Base-by-base conservation (phyloP, 371 early-diverging fungal species). In the Mucor velutinosus region DNA sequence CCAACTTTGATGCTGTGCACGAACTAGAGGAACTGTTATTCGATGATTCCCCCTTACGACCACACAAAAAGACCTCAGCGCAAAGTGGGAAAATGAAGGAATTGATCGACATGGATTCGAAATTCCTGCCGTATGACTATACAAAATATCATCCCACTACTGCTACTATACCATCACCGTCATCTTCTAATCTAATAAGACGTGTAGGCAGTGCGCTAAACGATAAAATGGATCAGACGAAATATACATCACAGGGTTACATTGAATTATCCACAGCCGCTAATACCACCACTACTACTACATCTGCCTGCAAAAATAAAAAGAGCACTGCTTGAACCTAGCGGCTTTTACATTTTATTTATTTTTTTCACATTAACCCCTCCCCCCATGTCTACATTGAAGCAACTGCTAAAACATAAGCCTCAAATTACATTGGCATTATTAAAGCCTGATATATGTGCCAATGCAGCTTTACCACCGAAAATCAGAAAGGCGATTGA, bases 1-100 rank as follows among this genome's bases (percentile, higher is more conserved):
- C 89, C 65, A 94, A 94, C 69, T 98, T 97, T 84, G 98, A 98
- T 79, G 94, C 95, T 21, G 93, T 95, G 11, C 93, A 95, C 74
- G 98, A 97, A 60, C 83, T 97, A 1, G 97, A 97, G 66, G 99
- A 99, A 69, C 76, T 96, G 33, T 73, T 97, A 43, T 78, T 95
- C 62, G 98, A 97, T 67, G 95, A 96, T 33, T 92, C 92, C 62
- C 96, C 97, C 4, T 80, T 97, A 33, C 80, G 85, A 17, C 74
- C 73, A 10, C 67, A 67, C 33, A 67, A 71, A 29, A 78, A 71
- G 56, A 74, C 45, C 0, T 45, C 56, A 7, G 41, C 41, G 17
- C 41, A 41, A 41, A 41, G 17, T 17, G 41, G 41, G 17, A 70
- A 72, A 25, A 73, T 75, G 56, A 68, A 67, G 10, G 74, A 66